A percentile compares a stretch with the other conserved stretches of the same genome.
Conservation (phyloP, 345 rosid species). For the Aquilaria malaccensis region DNA sequence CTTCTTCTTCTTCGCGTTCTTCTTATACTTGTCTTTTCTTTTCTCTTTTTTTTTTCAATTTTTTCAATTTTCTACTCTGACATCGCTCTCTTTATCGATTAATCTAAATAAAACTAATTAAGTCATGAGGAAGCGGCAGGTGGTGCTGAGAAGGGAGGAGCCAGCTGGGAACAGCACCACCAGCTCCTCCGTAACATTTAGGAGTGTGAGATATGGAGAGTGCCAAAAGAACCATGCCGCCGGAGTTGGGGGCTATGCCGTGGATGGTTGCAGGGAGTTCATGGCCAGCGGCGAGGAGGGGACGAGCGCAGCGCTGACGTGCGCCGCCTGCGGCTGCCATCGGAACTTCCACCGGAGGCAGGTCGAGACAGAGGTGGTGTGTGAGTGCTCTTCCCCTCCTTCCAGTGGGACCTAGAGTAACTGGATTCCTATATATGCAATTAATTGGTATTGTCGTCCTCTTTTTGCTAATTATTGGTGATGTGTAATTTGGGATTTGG, state of each 20-base stretch:
- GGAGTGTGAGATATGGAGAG: slow-evolving; percentile 59
- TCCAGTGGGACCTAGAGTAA: slow-evolving; percentile 13
- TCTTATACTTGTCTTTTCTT: slow-evolving; percentile 3
- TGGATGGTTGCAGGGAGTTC: slow-evolving; percentile 84
- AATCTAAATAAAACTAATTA: not conserved
- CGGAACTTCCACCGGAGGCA: slow-evolving; percentile 63
- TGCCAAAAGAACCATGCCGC: slow-evolving; percentile 83
- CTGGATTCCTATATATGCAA: no score
- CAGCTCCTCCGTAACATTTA: slow-evolving; percentile 29
- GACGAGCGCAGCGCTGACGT: slow-evolving; percentile 38
- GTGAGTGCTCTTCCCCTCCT: slow-evolving; percentile 51
- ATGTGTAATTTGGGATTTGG: no score
- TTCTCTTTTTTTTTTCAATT: slow-evolving; percentile 6
- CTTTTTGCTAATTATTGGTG: no score
- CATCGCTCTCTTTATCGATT: slow-evolving; percentile 8
- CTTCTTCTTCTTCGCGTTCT: not conserved
- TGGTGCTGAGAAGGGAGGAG: slow-evolving; percentile 48
- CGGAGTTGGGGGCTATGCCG: slow-evolving; percentile 57
- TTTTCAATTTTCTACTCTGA: not conserved
- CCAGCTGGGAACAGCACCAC: slow-evolving; percentile 25
- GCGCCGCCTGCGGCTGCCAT: slow-evolving; percentile 82
- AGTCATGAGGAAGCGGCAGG: slow-evolving; percentile 68
- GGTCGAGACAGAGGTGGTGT: slow-evolving; percentile 53
- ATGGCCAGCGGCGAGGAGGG: slow-evolving; percentile 64
- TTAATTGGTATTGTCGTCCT: no score